These are phyloP conservation scores for Gremmenia infestans DNA, from an alignment of 2,329 filamentous ascomycete genomes.

Conservation along the genomic window DNA sequence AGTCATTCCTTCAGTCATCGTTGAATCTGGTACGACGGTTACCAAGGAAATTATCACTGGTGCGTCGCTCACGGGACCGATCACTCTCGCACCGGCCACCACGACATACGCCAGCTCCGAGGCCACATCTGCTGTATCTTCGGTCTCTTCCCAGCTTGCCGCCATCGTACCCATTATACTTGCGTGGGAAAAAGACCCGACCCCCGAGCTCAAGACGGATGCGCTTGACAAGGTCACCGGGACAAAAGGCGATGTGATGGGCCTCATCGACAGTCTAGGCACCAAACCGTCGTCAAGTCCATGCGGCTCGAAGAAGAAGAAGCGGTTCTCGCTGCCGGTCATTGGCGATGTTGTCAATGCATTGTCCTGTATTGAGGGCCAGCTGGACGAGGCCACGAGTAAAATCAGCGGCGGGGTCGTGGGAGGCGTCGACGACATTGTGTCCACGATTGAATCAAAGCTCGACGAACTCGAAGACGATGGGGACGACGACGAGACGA, in stretches of 20 bases:
- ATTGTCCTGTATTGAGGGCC: not conserved
- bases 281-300: not conserved
- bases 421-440: not conserved
- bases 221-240: not conserved
- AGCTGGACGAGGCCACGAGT: not conserved
- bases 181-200: not conserved
- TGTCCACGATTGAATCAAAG: not conserved
- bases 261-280: not conserved
- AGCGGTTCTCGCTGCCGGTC: not conserved
- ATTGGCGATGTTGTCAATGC: not conserved
- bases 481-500: not conserved
- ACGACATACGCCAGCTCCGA: not conserved
- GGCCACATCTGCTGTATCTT: not conserved
- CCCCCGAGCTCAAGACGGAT: not conserved
- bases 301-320: not conserved
- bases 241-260: not conserved
- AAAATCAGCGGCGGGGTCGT: not conserved
- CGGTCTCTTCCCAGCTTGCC: not conserved
- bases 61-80: not conserved
- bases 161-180: not conserved
- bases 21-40: not conserved
- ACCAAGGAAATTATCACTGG: not conserved
- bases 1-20: not conserved
- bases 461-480: not conserved
- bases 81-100: not conserved